Conservation (phyloP, 148 eudicot species). For the Heliamphora exappendiculata region DNA sequence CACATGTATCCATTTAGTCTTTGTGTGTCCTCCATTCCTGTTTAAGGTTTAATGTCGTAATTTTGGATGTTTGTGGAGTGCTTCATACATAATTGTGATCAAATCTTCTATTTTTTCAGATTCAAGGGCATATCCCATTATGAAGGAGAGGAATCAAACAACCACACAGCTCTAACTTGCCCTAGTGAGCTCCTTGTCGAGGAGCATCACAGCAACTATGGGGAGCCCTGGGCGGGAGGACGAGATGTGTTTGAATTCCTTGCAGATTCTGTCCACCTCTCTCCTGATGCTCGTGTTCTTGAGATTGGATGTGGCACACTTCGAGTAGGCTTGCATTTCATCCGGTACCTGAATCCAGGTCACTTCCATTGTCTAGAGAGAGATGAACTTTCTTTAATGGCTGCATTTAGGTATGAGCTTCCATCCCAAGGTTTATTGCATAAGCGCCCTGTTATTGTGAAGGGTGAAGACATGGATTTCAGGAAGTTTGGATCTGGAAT, state of each 20-base stretch:
- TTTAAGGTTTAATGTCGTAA: neutral
- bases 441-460: conserved; percentile 81
- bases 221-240: conserved; percentile 99
- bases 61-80: neutral
- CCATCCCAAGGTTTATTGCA: conserved; percentile 83
- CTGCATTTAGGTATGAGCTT: conserved; percentile 84
- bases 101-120: conserved; percentile 28
- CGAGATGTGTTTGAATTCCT: conserved; percentile 89
- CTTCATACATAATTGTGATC: neutral
- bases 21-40: neutral
- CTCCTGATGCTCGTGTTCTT: conserved; percentile 62
- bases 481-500: conserved; percentile 57
- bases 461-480: conserved; percentile 90
- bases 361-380: conserved; percentile 87
- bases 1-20: neutral
- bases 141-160: conserved; percentile 61
- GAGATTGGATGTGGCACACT: conserved; percentile 98
- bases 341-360: conserved; percentile 65
- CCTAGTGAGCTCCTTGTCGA: conserved; percentile 94
- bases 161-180: conserved; percentile 87
- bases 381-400: conserved; percentile 92
- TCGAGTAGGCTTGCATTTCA: conserved; percentile 91
- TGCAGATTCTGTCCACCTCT: conserved; percentile 56
- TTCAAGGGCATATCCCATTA: conserved; percentile 94
- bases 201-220: conserved; percentile 95